Conservation (phyloP, 306 rosid species). For the Pterocarpus macrocarpus region DNA sequence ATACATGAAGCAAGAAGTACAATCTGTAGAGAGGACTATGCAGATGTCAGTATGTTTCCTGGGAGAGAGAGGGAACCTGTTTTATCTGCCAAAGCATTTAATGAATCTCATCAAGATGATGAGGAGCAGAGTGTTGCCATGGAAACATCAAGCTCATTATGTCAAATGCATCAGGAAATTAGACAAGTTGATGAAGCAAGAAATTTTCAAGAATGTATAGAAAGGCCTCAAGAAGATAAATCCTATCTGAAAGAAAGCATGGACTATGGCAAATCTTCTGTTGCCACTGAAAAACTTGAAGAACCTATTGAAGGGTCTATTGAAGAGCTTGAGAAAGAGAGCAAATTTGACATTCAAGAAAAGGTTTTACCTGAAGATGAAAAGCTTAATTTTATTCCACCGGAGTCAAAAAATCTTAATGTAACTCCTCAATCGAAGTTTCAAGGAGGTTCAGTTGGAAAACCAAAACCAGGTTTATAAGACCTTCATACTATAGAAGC, state of each 20-base stretch:
- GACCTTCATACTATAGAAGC: conserved; percentile 13
- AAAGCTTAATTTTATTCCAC: conserved; percentile 31
- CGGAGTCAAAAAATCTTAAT: conserved; percentile 43
- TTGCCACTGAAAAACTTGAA: conserved; percentile 41
- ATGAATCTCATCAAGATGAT: conserved; percentile 51
- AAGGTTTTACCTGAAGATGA: conserved; percentile 52
- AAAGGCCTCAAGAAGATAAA: conserved; percentile 55
- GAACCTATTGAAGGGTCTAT: conserved; percentile 44
- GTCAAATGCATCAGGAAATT: conserved; percentile 41
- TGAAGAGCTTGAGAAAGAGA: conserved; percentile 49
- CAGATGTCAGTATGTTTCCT: conserved; percentile 44
- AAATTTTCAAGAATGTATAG: conserved; percentile 49
- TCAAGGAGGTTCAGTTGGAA: conserved; percentile 58
- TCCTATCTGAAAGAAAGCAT: conserved; percentile 44
- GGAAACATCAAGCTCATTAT: conserved; percentile 49
- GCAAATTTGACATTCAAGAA: conserved; percentile 38
- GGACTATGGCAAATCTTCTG: conserved; percentile 44
- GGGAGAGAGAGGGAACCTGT: conserved; percentile 46
- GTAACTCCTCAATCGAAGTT: conserved; percentile 55
- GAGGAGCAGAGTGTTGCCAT: conserved; percentile 22
- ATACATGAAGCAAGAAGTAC: conserved; percentile 42
- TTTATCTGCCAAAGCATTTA: conserved; percentile 31
- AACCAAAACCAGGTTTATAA: conserved; percentile 40
- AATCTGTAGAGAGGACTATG: conserved; percentile 49
- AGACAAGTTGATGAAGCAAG: conserved; percentile 41